These are phyloP conservation scores for Yamadazyma oceani DNA, from an alignment of 1,139 yeast genomes.

Conservation along the genomic window DNA sequence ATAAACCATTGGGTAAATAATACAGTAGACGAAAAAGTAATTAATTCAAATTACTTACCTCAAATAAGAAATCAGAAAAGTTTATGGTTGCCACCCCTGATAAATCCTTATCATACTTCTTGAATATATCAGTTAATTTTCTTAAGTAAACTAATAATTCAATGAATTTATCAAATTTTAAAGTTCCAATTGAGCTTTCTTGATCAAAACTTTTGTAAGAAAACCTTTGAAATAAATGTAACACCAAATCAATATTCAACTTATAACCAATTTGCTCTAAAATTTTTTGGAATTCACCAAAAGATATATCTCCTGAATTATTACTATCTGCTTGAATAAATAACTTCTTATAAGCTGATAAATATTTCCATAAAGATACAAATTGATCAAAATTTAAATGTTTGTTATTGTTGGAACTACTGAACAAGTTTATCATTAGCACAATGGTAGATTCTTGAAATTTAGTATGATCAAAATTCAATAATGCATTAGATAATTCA, in stretches of 20 bases:
- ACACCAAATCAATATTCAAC: slow-evolving; percentile 59
- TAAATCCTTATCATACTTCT: slow-evolving; percentile 71
- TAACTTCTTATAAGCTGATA: slow-evolving; percentile 69
- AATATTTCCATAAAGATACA: slow-evolving; percentile 69
- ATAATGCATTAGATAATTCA: slow-evolving; percentile 62
- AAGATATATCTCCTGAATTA: slow-evolving; percentile 60
- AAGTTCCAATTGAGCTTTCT: slow-evolving; percentile 45
- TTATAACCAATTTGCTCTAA: slow-evolving; percentile 70
- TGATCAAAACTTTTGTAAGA: slow-evolving; percentile 41
- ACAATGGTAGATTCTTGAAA: slow-evolving; percentile 63
- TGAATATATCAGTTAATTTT: slow-evolving; percentile 75
- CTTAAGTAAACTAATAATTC: slow-evolving; percentile 77
- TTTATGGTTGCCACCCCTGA: slow-evolving; percentile 77
- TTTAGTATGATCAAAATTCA: slow-evolving; percentile 64
- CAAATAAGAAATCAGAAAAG: slow-evolving; percentile 76
- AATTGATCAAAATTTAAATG: slow-evolving; percentile 62
- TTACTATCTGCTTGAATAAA: slow-evolving; percentile 65
- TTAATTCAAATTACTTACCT: slow-evolving; percentile 42
- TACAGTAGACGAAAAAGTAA: too few species aligned
- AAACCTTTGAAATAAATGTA: slow-evolving; percentile 61
- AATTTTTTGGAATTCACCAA: slow-evolving; percentile 68
- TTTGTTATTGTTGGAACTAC: slow-evolving; percentile 38
- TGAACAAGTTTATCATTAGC: slow-evolving; percentile 66
- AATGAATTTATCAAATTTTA: slow-evolving; percentile 81
- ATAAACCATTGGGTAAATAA: too few species aligned